A percentile compares a stretch with the other conserved stretches of the same genome.
Evolutionary conservation across 2,329 filamentous ascomycete species (phyloP).

Genomic region (Aspergillus sergii): DNA sequence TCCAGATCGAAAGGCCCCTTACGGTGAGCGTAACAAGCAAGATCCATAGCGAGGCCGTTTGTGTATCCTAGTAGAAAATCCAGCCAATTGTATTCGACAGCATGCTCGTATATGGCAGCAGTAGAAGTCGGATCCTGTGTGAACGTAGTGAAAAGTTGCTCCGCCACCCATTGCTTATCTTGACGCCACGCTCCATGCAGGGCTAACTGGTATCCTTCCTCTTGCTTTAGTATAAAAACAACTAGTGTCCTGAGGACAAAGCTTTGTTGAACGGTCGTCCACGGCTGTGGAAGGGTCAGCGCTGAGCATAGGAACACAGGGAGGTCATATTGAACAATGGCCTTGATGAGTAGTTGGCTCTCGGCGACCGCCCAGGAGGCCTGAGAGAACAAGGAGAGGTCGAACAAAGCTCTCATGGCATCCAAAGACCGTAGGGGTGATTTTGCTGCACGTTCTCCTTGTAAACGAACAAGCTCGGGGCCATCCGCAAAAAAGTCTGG

Average conservation of each 20-base stretch:
- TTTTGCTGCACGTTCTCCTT: conserved; percentile 69
- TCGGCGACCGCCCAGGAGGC: conserved; percentile 60
- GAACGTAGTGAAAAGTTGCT: conserved; percentile 76
- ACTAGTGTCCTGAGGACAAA: conserved; percentile 64
- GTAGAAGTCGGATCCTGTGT: conserved; percentile 69
- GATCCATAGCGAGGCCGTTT: conserved; percentile 83
- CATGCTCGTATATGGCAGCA: conserved; percentile 74
- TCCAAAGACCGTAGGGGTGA: conserved; percentile 88
- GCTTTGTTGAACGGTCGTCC: conserved; percentile 51
- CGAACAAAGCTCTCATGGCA: conserved; percentile 71
- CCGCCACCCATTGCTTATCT: conserved; percentile 82
- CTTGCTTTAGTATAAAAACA: conserved; percentile 77
- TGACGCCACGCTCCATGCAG: conserved; percentile 90
- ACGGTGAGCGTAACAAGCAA: conserved; percentile 82
- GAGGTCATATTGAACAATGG: conserved; percentile 59
- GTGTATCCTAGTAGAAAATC: conserved; percentile 76
- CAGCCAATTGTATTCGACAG: conserved; percentile 79
- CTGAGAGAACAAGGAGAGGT: conserved; percentile 62
- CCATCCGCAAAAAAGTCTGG: conserved; percentile 64
- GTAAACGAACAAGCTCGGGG: conserved; percentile 60
- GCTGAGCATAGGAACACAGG: conserved; percentile 55
- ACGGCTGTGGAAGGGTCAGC: conserved; percentile 51
- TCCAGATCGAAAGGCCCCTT: conserved; percentile 77
- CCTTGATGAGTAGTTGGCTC: conserved; percentile 59
- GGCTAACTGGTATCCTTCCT: conserved; percentile 81